phyloP scores from a whole-genome alignment of 352 stramenopile genomes.

The Blastocystis sp. region DNA sequence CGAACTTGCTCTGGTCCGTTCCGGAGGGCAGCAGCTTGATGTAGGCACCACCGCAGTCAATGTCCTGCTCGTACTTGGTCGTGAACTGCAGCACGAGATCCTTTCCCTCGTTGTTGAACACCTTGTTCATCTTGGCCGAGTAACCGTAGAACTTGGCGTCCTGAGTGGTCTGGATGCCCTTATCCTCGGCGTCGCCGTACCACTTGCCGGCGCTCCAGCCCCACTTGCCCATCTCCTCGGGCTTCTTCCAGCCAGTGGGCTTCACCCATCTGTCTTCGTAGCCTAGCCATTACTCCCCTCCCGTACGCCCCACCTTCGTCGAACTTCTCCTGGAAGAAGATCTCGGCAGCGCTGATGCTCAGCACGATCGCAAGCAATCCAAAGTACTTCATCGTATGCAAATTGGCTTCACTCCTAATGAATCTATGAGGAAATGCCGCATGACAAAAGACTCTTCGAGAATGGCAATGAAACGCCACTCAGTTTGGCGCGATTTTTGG shows the following conservation, averaged over 20 bases:
- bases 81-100: slow-evolving; percentile 90
- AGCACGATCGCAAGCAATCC: slow-evolving; percentile 64
- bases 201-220: slow-evolving; percentile 86
- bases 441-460: slow-evolving; percentile 2
- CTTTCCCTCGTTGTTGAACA: slow-evolving; percentile 81
- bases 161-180: slow-evolving; percentile 89
- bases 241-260: slow-evolving; percentile 87
- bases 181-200: slow-evolving; percentile 80
- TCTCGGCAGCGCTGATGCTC: slow-evolving; percentile 74
- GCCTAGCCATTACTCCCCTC: slow-evolving; percentile 73
- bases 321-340: slow-evolving; percentile 90
- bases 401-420: not conserved
- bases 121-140: slow-evolving; percentile 83
- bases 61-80: slow-evolving; percentile 95
- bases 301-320: slow-evolving; percentile 80
- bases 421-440: slow-evolving; percentile 33
- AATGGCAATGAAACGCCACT: slow-evolving; percentile 6
- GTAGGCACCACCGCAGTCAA: slow-evolving; percentile 97
- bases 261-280: slow-evolving; percentile 80
- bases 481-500: not conserved
- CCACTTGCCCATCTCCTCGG: slow-evolving; percentile 84
- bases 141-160: slow-evolving; percentile 95
- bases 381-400: slow-evolving; percentile 43
- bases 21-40: slow-evolving; percentile 93
- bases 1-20: slow-evolving; percentile 87